Base-by-base conservation (phyloP, 1,139 yeast genomes). In the Zhuliangozyma blackwelliae region DNA sequence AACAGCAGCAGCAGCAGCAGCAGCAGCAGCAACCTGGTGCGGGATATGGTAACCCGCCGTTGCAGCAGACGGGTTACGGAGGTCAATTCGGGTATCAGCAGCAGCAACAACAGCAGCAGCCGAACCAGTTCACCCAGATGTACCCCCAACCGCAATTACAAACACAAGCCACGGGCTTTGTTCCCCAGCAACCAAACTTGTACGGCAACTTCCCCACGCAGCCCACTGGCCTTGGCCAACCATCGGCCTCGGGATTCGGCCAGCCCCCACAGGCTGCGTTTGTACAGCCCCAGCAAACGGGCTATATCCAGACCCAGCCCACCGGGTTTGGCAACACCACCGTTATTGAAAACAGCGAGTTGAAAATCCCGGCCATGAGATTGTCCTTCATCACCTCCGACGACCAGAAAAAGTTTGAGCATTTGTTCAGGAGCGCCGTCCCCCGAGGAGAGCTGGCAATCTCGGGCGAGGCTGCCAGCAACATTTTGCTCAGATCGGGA, bases 371-470 rank as follows among this genome's bases (percentile, higher is more conserved):
- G 19, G 61, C 62, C 40, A 81, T 82, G 42, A 73, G 97, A 46
- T 70, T 92, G 39, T 82, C 96, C 9, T 92, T 92, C 54, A 77
- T 92, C 46, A 80, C 95, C 3, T 82, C 85, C 13, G 78, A 79
- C 29, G 97, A 89, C 57, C 97, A 92, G 64, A 72, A 73, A 42
- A 84, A 87, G 59, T 92, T 87, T 54, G 95, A 87, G 56, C 79
- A 79, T 49, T 68, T 92, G 46, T 92, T 90, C 56, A 66, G 89
- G 44, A 75, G 86, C 6, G 82, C 87, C 5, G 87, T 88, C 27
- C 77, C 85, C n/a, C 67, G 73, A 27, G 86, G 90, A 16, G 94
- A 89, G 38, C 82, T 72, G 48, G 77, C 96, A 6, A 75, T 89
- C 40, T 68, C 77, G 28, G 95, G 95, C 4, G 85, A 81, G 34